phyloP scores from a whole-genome alignment of 805 yeast species.

The Tetrapisispora fleetii region DNA sequence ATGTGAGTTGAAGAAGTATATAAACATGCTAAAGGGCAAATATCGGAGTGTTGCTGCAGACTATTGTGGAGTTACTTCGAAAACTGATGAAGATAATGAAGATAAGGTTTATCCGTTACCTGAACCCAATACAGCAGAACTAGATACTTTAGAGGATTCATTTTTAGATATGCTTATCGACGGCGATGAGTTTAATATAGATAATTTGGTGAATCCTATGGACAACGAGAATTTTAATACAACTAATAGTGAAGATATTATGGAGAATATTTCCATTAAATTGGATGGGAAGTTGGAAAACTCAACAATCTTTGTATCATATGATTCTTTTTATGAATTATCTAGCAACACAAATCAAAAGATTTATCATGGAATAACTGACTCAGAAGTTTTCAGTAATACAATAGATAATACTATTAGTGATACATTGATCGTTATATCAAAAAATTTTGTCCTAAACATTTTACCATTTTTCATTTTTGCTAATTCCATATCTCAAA shows the following conservation, averaged over 20 bases:
- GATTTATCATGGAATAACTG: slow-evolving; percentile 12
- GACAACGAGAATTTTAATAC: neutral
- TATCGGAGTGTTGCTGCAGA: neutral
- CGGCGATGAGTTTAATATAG: neutral
- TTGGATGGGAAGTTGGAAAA: neutral
- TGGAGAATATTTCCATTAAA: neutral
- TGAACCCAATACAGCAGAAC: slow-evolving; percentile 8
- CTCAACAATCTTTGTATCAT: slow-evolving; percentile 8
- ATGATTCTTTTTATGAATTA: slow-evolving; percentile 9
- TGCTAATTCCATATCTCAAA: neutral
- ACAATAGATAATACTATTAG: neutral
- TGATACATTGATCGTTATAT: slow-evolving; percentile 11
- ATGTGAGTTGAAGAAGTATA: neutral
- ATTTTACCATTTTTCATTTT: slow-evolving; percentile 5
- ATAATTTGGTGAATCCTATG: neutral
- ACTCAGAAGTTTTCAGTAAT: slow-evolving; percentile 10
- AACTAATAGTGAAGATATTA: neutral
- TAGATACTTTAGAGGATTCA: slow-evolving; percentile 24
- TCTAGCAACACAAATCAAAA: slow-evolving; percentile 5
- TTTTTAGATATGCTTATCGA: slow-evolving; percentile 16
- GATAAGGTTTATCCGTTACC: slow-evolving; percentile 4
- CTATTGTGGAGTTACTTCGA: neutral
- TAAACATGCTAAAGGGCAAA: neutral
- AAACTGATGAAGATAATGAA: neutral
- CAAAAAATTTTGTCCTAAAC: slow-evolving; percentile 8